Evolutionary conservation across 441 rosid genomes (phyloP), one percentile per base, ranked within the genome.

Genomic region (Populus hybrid): DNA sequence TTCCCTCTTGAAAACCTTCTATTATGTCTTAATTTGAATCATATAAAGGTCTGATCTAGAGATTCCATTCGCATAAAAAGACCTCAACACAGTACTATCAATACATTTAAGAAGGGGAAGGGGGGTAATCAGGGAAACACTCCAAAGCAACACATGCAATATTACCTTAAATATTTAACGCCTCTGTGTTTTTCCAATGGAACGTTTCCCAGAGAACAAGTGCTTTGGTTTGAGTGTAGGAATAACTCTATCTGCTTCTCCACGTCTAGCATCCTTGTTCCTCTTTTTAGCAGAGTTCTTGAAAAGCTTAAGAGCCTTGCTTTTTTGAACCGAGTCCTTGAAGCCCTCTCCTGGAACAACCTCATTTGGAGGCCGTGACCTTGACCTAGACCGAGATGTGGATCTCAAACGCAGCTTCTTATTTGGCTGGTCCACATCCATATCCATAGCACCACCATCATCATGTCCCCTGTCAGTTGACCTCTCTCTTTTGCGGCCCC

Each of bases 181-280:
- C 67, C 92, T 85, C 0, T 92, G 84, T 0, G 94, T 91, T 81
- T 91, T 92, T 59, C 97, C 89, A 64, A 67, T 88, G 9, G 92
- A 89, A n/a, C 89, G 89, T 78, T 91, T 94, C 74, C 97, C 98
- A n/a, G 94, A 88, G 82, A 84, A 94, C 83, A 91, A 79, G 71
- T 94, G 98, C 77, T 93, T 91, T 0, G 95, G 94, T 74, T 83
- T 88, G 32, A 87, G 85, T 42, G 86, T 87, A 30, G 98, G 97
- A 64, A 94, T 91, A 75, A 86, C 92, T 82, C 98, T 93, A 76
- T 93, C 98, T 74, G 91, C 89, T 84, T 93, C 94, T 79, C 97
- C 98, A 26, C 91, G 86, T 3, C 93, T 83, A 21, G 97, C 98
- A 53, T 88, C 86, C 88, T 95, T 95, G 84, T 93, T 92, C 88